phyloP scores from a whole-genome alignment of 2,329 filamentous ascomycete genomes.

The Gaeumannomyces tritici region DNA sequence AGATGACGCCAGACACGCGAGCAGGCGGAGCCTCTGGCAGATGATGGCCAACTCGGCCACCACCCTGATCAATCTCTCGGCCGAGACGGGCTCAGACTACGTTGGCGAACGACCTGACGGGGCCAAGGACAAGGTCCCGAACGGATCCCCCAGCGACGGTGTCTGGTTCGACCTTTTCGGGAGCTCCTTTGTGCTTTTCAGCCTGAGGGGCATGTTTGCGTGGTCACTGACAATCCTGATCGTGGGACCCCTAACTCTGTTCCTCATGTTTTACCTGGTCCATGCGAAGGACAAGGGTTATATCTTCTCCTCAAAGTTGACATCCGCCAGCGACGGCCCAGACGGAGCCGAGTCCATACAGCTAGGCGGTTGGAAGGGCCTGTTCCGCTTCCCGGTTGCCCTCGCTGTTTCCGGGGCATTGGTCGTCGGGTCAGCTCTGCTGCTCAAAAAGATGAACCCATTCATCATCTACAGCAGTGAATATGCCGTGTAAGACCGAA shows the following conservation, averaged over 20 bases:
- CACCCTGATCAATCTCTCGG: constrained; percentile 62
- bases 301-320: constrained; percentile 52
- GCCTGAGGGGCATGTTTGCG: constrained; percentile 75
- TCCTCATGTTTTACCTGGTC: constrained; percentile 60
- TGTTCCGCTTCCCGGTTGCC: constrained; percentile 75
- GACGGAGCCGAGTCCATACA: constrained; percentile 38
- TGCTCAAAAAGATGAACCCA: constrained; percentile 77
- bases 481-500: constrained; percentile 55
- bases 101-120: constrained; percentile 45
- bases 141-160: constrained; percentile 56
- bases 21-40: constrained; percentile 69
- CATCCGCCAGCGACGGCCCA: constrained; percentile 27
- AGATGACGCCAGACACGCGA: constrained; percentile 75
- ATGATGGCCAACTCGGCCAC: constrained; percentile 82
- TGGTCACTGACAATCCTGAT: constrained; percentile 78
- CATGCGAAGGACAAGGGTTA: constrained; percentile 75
- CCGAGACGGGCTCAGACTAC: constrained; percentile 58
- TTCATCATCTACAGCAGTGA: constrained; percentile 83
- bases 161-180: constrained; percentile 97
- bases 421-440: constrained; percentile 62
- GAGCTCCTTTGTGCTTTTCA: constrained; percentile 65
- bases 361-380: constrained; percentile 69
- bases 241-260: constrained; percentile 63
- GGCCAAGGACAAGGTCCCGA: constrained; percentile 51
- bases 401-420: constrained; percentile 57